A percentile compares a stretch with the other conserved stretches of the same genome.
These are phyloP conservation scores for Arthromyces matolae DNA, from an alignment of 768 basidiomycete species.

Conservation along the genomic window DNA sequence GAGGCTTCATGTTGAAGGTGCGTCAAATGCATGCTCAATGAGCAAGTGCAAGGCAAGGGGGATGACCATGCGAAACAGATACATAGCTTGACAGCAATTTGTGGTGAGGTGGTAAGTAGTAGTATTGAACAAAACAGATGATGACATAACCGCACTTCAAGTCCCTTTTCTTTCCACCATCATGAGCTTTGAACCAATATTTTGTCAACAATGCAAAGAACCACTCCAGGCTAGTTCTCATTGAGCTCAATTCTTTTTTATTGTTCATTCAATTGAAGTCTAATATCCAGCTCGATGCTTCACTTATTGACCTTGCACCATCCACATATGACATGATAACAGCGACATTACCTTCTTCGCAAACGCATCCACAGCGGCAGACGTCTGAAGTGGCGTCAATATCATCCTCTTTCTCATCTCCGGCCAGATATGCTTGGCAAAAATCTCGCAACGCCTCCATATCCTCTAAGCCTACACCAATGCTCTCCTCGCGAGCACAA, in stretches of 20 bases:
- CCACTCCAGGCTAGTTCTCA: slow-evolving; percentile 70
- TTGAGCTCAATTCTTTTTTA: neutral
- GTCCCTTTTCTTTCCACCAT: too few relatives aligned
- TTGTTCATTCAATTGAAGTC: neutral
- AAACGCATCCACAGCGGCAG: slow-evolving; percentile 32
- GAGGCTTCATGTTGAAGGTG: too few relatives aligned
- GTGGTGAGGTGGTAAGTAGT: too few relatives aligned
- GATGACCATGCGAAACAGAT: too few relatives aligned
- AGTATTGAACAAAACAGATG: too few relatives aligned
- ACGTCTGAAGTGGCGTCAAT: slow-evolving; percentile 44
- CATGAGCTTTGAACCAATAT: slow-evolving; percentile 43
- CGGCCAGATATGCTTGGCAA: slow-evolving; percentile 63
- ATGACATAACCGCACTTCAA: too few relatives aligned
- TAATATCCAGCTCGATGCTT: slow-evolving; percentile 70
- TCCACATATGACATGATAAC: slow-evolving; percentile 87
- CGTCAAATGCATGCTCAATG: too few relatives aligned
- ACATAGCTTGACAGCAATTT: too few relatives aligned
- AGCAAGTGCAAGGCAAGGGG: too few relatives aligned
- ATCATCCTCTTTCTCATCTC: slow-evolving; percentile 44
- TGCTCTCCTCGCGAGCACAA: slow-evolving; percentile 52
- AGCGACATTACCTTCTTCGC: slow-evolving; percentile 56
- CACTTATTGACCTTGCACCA: slow-evolving; percentile 80
- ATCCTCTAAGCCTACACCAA: slow-evolving; percentile 28
- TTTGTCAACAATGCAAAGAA: slow-evolving; percentile 91
- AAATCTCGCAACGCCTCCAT: slow-evolving; percentile 42